A percentile compares a stretch with the other conserved stretches of the same genome.
Evolutionary conservation across 129 eudicot genomes (phyloP).

Genomic region (Cynara cardunculus): DNA sequence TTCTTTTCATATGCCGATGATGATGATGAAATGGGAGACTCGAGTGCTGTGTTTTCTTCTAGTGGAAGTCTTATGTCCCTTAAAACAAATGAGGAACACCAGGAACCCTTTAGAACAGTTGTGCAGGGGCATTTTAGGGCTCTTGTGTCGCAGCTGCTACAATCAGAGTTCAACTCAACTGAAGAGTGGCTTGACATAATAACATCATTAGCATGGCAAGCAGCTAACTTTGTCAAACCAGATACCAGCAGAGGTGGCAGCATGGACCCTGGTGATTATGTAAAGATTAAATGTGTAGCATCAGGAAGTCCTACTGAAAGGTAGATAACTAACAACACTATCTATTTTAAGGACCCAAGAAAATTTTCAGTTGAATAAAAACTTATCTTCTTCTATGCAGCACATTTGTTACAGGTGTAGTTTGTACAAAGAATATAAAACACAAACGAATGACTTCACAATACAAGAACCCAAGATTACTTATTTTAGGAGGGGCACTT

Average conservation of each 20-base stretch:
- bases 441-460: slow-evolving; percentile 95
- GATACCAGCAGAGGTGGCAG: slow-evolving; percentile 93
- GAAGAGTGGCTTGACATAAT: slow-evolving; percentile 80
- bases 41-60: slow-evolving; percentile 42
- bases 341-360: background rate
- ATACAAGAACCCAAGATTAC: slow-evolving; percentile 66
- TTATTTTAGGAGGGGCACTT: slow-evolving; percentile 88
- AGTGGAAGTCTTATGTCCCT: slow-evolving; percentile 30
- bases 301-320: slow-evolving; percentile 78
- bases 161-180: slow-evolving; percentile 53
- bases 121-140: slow-evolving; percentile 92
- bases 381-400: slow-evolving; percentile 42
- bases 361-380: background rate
- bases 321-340: slow-evolving; percentile 17
- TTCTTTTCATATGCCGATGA: slow-evolving; percentile 67
- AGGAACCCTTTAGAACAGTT: slow-evolving; percentile 50
- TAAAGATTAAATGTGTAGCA: slow-evolving; percentile 85
- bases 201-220: slow-evolving; percentile 85
- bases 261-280: slow-evolving; percentile 94
- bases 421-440: slow-evolving; percentile 90
- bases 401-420: slow-evolving; percentile 73
- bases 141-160: slow-evolving; percentile 81
- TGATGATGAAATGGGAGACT: slow-evolving; percentile 47
- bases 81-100: slow-evolving; percentile 37
- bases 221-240: slow-evolving; percentile 88